phyloP scores from a whole-genome alignment of 2,329 filamentous ascomycete species.

The Calonectria fujianensis region DNA sequence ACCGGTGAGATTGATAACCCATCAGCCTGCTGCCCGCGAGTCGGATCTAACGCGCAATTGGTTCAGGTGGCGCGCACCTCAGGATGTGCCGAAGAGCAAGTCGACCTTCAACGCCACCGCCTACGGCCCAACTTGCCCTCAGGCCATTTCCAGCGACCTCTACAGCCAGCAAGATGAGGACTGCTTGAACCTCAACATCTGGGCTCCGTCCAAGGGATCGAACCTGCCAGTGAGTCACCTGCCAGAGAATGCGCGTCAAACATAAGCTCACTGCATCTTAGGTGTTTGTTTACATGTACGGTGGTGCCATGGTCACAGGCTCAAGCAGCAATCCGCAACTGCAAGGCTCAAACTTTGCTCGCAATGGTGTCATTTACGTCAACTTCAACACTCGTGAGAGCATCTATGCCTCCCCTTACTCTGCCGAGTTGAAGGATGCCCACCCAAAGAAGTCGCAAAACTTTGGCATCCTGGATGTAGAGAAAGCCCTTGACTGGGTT shows the following conservation, averaged over 20 bases:
- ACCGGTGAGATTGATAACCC: background rate
- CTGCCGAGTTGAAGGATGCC: conserved; percentile 55
- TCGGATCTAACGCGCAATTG: background rate
- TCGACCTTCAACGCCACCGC: conserved; percentile 1
- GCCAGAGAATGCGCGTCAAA: conserved; percentile 52
- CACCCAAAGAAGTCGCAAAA: conserved; percentile 36
- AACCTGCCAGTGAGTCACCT: conserved; percentile 54
- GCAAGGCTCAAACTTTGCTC: conserved; percentile 60
- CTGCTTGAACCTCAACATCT: conserved; percentile 66
- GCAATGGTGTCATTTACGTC: conserved; percentile 61
- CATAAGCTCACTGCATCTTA: background rate
- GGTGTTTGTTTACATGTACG: conserved; percentile 18
- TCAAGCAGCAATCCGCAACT: conserved; percentile 58
- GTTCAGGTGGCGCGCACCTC: conserved; percentile 1
- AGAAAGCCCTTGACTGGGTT: conserved; percentile 54
- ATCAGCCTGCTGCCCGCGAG: background rate
- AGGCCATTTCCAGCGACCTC: conserved; percentile 12
- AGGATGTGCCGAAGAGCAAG: background rate
- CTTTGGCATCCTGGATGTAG: conserved; percentile 53
- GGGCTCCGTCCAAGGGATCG: conserved; percentile 54
- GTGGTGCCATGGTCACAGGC: conserved; percentile 17
- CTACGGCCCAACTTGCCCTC: conserved; percentile 13
- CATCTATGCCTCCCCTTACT: conserved; percentile 66
- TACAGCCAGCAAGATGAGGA: conserved; percentile 58
- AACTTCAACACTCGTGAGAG: conserved; percentile 65